Percentiles rank a stretch among this genome's conserved stretches.
phyloP scores from a whole-genome alignment of 306 rosid genomes.

The Trichosanthes truncata region DNA sequence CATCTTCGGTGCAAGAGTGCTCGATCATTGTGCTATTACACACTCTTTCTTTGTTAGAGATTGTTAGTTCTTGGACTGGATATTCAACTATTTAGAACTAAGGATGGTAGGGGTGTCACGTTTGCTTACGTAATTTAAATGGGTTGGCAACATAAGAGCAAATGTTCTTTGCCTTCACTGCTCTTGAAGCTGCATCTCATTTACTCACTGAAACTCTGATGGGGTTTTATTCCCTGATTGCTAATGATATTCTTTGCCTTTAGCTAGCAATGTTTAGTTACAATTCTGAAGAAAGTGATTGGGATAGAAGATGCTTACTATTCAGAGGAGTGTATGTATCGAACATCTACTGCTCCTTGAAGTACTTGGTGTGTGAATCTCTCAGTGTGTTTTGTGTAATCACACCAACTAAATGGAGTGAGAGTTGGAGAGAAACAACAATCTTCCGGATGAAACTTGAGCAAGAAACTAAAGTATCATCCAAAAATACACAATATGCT shows the following conservation, averaged over 20 bases:
- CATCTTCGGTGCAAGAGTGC: too few species aligned
- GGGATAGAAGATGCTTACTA: background rate
- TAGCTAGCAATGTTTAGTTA: background rate
- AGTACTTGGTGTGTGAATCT: background rate
- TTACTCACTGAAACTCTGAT: background rate
- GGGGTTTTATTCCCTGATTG: background rate
- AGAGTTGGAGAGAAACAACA: background rate
- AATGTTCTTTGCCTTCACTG: too few species aligned
- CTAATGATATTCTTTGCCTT: background rate
- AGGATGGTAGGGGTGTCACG: background rate
- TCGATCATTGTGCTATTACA: background rate
- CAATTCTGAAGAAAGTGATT: background rate
- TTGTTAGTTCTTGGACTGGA: background rate
- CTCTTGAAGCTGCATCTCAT: background rate
- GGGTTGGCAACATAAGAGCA: too few species aligned
- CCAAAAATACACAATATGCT: background rate
- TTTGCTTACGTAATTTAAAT: too few species aligned
- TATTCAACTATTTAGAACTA: background rate
- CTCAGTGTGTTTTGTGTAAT: background rate
- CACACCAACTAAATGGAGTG: background rate
- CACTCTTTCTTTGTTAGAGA: background rate
- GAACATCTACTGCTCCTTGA: background rate
- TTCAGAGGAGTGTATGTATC: background rate
- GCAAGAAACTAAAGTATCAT: background rate
- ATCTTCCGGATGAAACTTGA: background rate